These are phyloP conservation scores for Colletotrichum theobromicola DNA, from an alignment of 2,329 filamentous ascomycete species.

Conservation along the genomic window DNA sequence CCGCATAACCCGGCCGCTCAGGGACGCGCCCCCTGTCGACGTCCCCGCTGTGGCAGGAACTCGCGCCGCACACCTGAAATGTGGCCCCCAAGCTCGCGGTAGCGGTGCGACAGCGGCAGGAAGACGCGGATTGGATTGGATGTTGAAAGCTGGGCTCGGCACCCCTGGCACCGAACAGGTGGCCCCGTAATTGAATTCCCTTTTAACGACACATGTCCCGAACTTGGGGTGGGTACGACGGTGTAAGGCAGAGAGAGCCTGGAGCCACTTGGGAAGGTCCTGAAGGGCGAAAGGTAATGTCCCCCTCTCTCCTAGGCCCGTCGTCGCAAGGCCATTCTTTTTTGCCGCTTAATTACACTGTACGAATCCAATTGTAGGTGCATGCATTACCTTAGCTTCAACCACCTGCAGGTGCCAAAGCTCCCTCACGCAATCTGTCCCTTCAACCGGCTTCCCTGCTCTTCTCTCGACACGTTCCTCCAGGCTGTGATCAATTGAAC, in stretches of 20 bases:
- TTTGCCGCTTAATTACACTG: neutral
- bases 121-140: neutral
- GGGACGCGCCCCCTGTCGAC: neutral
- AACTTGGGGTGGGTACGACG: neutral
- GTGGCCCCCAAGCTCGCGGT: neutral
- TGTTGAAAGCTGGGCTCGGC: neutral
- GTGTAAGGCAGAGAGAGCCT: neutral
- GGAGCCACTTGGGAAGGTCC: neutral
- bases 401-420: neutral
- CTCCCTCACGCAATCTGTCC: conserved; percentile 22
- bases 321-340: neutral
- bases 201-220: conserved; percentile 28
- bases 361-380: neutral
- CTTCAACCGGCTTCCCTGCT: conserved; percentile 20
- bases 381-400: neutral
- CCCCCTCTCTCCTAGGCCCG: neutral
- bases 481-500: neutral
- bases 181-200: conserved; percentile 2
- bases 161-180: conserved; percentile 7
- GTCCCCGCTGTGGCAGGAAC: conserved; percentile 9
- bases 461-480: conserved; percentile 20
- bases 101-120: neutral
- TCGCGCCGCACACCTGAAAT: neutral
- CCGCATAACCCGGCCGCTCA: neutral
- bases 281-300: conserved; percentile 11